Evolutionary conservation across 169 alveolate species (phyloP), one percentile per base, ranked within the genome.

Genomic region (Plasmodium gaboni): DNA sequence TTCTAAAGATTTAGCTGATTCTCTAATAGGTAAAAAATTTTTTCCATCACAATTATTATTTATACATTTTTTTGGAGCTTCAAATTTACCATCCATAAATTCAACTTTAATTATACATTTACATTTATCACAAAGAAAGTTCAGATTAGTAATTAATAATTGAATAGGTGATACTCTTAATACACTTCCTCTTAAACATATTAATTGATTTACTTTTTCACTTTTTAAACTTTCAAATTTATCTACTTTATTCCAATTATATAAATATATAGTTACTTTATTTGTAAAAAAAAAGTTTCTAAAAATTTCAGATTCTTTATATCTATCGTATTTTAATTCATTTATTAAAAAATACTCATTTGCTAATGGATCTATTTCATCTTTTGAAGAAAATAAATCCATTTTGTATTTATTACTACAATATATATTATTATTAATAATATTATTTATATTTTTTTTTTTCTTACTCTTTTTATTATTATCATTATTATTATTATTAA

Each of bases 121-220:
- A 28, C 91, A 83, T 83, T 70, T 83, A 17, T 68, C 91, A 57
- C 91, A 83, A 1, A 83, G n/a, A 69, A 83, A 83, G n/a, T 83
- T 68, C 0, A 83, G 32, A 24, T 57, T 83, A 9, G 86, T 83
- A 19, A 83, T 83, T 53, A 83, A 73, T 7, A 83, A 19, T 7
- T 83, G 83, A 10, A 83, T 38, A n/a, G 91, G 91, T 26, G 91
- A 83, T 44, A 83, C 67, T 83, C 91, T 83, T 44, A 83, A 57
- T 10, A 83, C 57, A 17, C 91, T 69, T n/a, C 91, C 91, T 69
- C 91, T 71, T 12, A 83, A 51, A 22, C 91, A 68, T 17, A 83
- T 48, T 2, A 83, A 17, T n/a, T 83, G 91, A 69, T 83, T 83
- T 0, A 83, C 91, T 6, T 83, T 83, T 46, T 83, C 91, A 13